Conservation (phyloP, 768 basidiomycete species). For the Stropharia rugosoannulata region DNA sequence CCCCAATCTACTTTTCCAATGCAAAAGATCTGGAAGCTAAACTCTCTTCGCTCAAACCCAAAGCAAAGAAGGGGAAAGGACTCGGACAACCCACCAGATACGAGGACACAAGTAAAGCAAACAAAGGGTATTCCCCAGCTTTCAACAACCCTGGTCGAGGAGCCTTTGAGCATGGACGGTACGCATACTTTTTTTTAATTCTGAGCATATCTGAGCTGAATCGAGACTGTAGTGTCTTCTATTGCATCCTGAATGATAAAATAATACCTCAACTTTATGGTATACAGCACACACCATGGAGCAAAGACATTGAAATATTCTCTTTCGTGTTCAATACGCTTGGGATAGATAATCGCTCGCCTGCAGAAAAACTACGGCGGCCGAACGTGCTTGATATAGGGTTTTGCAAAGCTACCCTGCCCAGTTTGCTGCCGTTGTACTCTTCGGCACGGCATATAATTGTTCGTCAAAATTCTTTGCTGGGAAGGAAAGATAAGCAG, state of each 20-base stretch:
- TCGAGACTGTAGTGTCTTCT: constrained; percentile 18
- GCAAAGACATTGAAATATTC: constrained; percentile 14
- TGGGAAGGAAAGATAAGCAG: constrained; percentile 16
- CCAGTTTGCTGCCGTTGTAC: constrained; percentile 13
- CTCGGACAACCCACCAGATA: not conserved
- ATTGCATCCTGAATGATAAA: constrained; percentile 17
- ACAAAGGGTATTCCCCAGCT: constrained; percentile 30
- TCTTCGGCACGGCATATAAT: constrained; percentile 22
- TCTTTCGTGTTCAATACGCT: constrained; percentile 29
- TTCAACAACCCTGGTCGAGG: constrained; percentile 29
- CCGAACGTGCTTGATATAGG: constrained; percentile 30
- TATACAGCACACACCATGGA: constrained; percentile 21
- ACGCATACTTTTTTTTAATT: not conserved
- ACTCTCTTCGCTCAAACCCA: constrained; percentile 36
- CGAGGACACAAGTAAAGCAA: constrained; percentile 43
- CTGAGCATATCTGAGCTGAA: not conserved
- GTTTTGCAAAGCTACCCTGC: constrained; percentile 34
- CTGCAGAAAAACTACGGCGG: constrained; percentile 15
- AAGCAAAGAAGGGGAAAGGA: constrained; percentile 34
- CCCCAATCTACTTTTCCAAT: constrained; percentile 42
- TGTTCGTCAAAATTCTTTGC: constrained; percentile 14
- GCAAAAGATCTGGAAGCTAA: constrained; percentile 33
- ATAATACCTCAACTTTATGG: constrained; percentile 20
- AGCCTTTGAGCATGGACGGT: constrained; percentile 51
- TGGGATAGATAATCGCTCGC: constrained; percentile 20